phyloP scores from a whole-genome alignment of 2,329 filamentous ascomycete genomes.

The Metarhizium anisopliae region DNA sequence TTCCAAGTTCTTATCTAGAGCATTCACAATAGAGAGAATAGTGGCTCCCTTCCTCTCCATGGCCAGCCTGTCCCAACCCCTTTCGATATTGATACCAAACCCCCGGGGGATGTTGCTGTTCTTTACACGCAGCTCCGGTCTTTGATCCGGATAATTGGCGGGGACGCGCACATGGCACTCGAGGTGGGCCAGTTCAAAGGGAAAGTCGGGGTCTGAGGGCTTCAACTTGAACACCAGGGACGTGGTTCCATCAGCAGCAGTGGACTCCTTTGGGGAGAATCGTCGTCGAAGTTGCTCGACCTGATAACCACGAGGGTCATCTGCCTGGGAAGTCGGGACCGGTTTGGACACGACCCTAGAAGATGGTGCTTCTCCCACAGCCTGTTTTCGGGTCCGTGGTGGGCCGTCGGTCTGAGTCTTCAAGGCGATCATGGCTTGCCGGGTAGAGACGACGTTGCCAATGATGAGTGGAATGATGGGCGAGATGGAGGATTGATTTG shows the following conservation, averaged over 20 bases:
- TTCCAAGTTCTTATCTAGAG: constrained; percentile 65
- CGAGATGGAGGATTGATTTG: not conserved
- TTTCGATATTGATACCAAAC: constrained; percentile 69
- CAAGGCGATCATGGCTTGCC: constrained; percentile 29
- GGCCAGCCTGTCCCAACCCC: constrained; percentile 60
- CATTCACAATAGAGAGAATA: constrained; percentile 57
- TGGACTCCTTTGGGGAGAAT: constrained; percentile 43
- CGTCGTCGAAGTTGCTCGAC: constrained; percentile 62
- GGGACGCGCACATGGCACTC: constrained; percentile 62
- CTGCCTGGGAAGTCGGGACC: constrained; percentile 51
- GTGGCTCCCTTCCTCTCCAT: constrained; percentile 45
- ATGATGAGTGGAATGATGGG: not conserved
- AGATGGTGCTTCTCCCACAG: constrained; percentile 32
- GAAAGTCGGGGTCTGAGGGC: constrained; percentile 77
- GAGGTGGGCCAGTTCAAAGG: constrained; percentile 63
- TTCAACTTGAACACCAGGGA: constrained; percentile 54
- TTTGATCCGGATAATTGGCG: constrained; percentile 46
- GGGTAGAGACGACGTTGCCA: not conserved
- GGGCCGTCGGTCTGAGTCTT: constrained; percentile 18
- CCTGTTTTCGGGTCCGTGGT: constrained; percentile 31
- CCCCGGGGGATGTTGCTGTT: constrained; percentile 63
- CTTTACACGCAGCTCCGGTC: constrained; percentile 51
- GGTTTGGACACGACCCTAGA: constrained; percentile 55
- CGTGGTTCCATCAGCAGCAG: constrained; percentile 37
- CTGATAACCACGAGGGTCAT: constrained; percentile 66